A percentile compares a stretch with the other conserved stretches of the same genome.
These are phyloP conservation scores for Alternaria sp. DNA, from an alignment of 2,329 filamentous ascomycete species.

Conservation along the genomic window DNA sequence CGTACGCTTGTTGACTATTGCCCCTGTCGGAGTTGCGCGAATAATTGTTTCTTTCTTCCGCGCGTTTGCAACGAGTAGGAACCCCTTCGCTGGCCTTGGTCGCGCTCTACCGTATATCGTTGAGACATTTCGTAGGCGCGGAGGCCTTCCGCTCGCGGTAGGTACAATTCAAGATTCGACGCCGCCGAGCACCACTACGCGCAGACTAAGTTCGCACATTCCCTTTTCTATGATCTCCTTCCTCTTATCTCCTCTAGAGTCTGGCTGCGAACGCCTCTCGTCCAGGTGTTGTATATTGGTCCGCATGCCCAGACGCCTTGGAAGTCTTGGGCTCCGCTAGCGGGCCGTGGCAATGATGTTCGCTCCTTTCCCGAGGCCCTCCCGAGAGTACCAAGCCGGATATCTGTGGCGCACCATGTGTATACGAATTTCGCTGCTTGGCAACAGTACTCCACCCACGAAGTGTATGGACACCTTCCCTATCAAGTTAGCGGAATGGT, in stretches of 20 bases:
- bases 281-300: neutral
- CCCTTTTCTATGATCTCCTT: neutral
- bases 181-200: slow-evolving; percentile 3
- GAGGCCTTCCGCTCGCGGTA: neutral
- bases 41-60: neutral
- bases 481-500: slow-evolving; percentile 4
- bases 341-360: neutral
- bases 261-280: neutral
- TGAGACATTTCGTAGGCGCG: neutral
- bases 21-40: neutral
- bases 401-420: neutral
- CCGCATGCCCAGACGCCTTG: neutral
- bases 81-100: neutral
- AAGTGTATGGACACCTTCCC: slow-evolving; percentile 10
- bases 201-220: slow-evolving; percentile 4
- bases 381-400: neutral
- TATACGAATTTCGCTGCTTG: slow-evolving; percentile 2
- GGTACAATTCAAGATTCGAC: neutral
- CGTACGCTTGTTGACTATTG: neutral
- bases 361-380: neutral
- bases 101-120: neutral
- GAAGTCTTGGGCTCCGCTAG: neutral
- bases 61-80: neutral
- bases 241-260: slow-evolving; percentile 4
- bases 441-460: neutral